Evolutionary conservation across 1,284 basidiomycete species (phyloP).

Genomic region (Neonothopanus nambi): DNA sequence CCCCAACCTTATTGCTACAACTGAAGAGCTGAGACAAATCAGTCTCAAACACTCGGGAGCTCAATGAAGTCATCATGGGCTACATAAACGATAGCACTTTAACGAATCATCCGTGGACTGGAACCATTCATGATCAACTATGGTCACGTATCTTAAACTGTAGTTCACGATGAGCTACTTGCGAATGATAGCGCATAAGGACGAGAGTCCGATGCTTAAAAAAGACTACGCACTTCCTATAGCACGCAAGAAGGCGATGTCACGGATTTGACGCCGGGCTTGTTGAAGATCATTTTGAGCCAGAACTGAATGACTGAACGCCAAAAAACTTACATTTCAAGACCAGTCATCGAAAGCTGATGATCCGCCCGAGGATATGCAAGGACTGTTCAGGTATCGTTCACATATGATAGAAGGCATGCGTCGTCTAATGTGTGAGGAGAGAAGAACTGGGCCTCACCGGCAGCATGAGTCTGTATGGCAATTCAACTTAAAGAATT

Average conservation of each 20-base stretch:
- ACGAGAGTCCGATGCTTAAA: constrained; percentile 44
- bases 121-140: constrained; percentile 37
- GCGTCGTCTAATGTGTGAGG: constrained; percentile 29
- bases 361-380: constrained; percentile 39
- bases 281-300: no score
- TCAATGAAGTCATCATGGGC: no score
- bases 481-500: no score
- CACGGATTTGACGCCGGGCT: no score
- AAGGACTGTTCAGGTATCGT: constrained; percentile 32
- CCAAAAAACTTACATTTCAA: constrained; percentile 8
- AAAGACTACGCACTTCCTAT: no score
- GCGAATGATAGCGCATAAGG: constrained; percentile 2
- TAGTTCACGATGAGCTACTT: constrained; percentile 51
- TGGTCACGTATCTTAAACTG: constrained; percentile 55
- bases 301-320: no score
- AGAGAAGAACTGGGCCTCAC: no score
- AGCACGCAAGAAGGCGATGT: no score
- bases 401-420: constrained; percentile 34
- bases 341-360: constrained; percentile 32
- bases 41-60: no score
- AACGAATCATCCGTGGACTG: constrained; percentile 17
- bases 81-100: no score
- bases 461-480: no score
- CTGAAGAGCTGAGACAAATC: background rate
- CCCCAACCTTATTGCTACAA: constrained; percentile 1